Evolutionary conservation across 208 protist genomes (phyloP).

Genomic region (Crithidia brevicula): DNA sequence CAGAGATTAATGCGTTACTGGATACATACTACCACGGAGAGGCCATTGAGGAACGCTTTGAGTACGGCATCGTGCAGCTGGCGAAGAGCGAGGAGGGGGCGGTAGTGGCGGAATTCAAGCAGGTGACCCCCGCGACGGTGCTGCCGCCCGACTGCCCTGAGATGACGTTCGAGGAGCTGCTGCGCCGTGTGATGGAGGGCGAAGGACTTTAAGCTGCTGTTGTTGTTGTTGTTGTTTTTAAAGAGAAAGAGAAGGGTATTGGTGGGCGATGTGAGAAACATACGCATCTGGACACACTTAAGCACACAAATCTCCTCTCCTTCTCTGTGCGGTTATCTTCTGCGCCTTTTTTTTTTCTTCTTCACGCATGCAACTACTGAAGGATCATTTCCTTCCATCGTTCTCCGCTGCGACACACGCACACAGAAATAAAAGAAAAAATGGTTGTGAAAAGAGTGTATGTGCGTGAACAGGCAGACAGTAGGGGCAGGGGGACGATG

Average conservation of each 20-base stretch:
- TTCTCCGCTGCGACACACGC: too few relatives aligned
- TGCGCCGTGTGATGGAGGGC: constrained; percentile 72
- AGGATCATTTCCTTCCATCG: too few relatives aligned
- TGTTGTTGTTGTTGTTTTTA: constrained; percentile 5
- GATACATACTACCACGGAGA: constrained; percentile 24
- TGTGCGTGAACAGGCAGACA: too few relatives aligned
- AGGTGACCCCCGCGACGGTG: constrained; percentile 58
- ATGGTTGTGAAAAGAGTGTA: too few relatives aligned
- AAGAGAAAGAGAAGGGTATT: not conserved
- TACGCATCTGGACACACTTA: too few relatives aligned
- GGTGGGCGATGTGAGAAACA: not conserved
- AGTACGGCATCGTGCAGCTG: constrained; percentile 87
- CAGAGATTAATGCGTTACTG: constrained; percentile 12
- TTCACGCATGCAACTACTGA: too few relatives aligned
- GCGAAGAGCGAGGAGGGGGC: constrained; percentile 68
- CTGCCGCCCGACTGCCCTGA: constrained; percentile 69
- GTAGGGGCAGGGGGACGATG: too few relatives aligned
- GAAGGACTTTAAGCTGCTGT: constrained; percentile 19
- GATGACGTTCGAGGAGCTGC: constrained; percentile 53
- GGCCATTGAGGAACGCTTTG: constrained; percentile 38
- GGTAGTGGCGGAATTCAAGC: constrained; percentile 71
- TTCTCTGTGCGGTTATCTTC: too few relatives aligned
- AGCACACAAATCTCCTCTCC: too few relatives aligned
- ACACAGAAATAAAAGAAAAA: too few relatives aligned
- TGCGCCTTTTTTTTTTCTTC: too few relatives aligned